Evolutionary conservation across 306 rosid genomes (phyloP).

Genomic region (Herpetospermum pedunculosum): DNA sequence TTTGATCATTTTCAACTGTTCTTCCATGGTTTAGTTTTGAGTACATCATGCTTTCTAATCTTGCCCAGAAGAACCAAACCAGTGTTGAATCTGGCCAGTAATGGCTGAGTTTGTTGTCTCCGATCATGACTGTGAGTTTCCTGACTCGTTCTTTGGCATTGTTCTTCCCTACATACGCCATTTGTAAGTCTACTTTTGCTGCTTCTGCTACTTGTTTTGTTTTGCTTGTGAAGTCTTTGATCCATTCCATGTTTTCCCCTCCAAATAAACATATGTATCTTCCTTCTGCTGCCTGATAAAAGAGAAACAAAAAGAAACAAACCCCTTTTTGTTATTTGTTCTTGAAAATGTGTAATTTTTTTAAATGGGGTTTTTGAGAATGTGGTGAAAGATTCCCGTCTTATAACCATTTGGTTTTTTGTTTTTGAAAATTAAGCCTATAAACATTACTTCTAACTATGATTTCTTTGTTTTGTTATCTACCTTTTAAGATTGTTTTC

Average conservation of each 20-base stretch:
- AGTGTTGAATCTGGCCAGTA: constrained; percentile 34
- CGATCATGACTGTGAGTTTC: constrained; percentile 26
- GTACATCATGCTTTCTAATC: constrained; percentile 77
- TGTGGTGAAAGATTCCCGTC: neutral
- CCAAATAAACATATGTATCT: constrained; percentile 58
- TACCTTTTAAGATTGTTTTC: too few relatives aligned
- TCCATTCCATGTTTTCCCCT: constrained; percentile 73
- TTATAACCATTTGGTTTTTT: too few relatives aligned
- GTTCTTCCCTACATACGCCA: constrained; percentile 68
- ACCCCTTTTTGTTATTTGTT: neutral
- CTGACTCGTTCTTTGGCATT: constrained; percentile 41
- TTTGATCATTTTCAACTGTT: constrained; percentile 38
- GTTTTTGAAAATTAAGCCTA: too few relatives aligned
- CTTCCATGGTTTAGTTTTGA: constrained; percentile 41
- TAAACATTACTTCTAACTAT: too few relatives aligned
- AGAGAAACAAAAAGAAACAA: neutral
- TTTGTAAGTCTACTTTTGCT: constrained; percentile 30
- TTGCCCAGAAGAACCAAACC: constrained; percentile 80
- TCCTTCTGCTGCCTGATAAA: constrained; percentile 32
- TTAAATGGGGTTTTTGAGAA: neutral
- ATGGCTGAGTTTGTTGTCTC: constrained; percentile 30
- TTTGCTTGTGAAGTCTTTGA: constrained; percentile 37
- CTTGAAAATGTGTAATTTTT: neutral
- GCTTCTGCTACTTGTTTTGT: constrained; percentile 30
- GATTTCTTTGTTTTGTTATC: too few relatives aligned